phyloP scores from a whole-genome alignment of 345 rosid genomes.

The Eucalyptus microcorys region DNA sequence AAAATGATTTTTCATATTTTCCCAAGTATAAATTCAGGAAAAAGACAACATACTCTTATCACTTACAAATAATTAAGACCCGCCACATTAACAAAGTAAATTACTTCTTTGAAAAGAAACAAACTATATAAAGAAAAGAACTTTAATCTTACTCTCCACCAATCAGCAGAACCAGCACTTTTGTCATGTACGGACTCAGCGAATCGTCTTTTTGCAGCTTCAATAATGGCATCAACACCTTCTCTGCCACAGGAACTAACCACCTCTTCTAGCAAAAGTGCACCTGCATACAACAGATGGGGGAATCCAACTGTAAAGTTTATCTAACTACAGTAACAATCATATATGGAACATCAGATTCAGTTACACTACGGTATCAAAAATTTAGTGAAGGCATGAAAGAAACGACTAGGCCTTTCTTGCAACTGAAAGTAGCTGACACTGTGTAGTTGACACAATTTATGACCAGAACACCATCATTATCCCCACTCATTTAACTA shows the following conservation, averaged over 20 bases:
- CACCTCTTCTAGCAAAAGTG: constrained; percentile 79
- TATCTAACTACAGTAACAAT: background rate
- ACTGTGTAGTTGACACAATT: background rate
- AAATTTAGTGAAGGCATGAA: background rate
- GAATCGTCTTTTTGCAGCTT: constrained; percentile 52
- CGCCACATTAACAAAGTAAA: background rate
- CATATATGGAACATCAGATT: background rate
- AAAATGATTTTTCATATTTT: background rate
- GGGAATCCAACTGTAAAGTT: background rate
- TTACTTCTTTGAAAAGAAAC: background rate
- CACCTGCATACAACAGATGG: constrained; percentile 31
- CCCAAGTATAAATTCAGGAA: background rate
- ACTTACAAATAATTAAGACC: background rate
- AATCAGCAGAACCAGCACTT: constrained; percentile 51
- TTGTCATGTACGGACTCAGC: constrained; percentile 66
- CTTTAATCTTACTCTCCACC: constrained; percentile 74
- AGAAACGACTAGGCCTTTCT: background rate
- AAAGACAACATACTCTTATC: background rate
- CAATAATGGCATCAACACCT: constrained; percentile 62
- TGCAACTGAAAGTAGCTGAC: background rate
- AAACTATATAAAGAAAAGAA: background rate
- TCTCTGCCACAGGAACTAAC: constrained; percentile 59
- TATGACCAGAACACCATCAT: background rate
- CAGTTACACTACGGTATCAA: background rate
- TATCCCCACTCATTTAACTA: background rate